A percentile compares a stretch with the other conserved stretches of the same genome.
Evolutionary conservation across 257 asterid genomes (phyloP).

Genomic region (Lantana camara): DNA sequence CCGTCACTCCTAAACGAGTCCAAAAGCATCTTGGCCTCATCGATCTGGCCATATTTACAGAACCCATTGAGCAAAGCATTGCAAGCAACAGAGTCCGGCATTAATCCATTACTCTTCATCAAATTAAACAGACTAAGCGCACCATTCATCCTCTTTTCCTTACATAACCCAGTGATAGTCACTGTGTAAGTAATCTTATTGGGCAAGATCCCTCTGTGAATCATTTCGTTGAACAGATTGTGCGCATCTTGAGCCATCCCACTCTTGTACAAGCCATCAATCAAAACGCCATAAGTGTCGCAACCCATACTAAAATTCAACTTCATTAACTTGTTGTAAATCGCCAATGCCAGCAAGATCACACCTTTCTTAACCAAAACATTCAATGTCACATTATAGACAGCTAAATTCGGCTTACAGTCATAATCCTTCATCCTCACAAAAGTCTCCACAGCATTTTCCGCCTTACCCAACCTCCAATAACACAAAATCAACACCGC

Average conservation of each 20-base stretch:
- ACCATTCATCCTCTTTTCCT: conserved; percentile 53
- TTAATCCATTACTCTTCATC: conserved; percentile 67
- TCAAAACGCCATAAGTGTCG: conserved; percentile 65
- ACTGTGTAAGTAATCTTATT: conserved; percentile 58
- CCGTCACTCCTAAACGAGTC: conserved; percentile 55
- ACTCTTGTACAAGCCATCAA: conserved; percentile 76
- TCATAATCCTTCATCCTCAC: conserved; percentile 72
- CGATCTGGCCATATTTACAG: conserved; percentile 71
- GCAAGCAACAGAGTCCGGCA: conserved; percentile 55
- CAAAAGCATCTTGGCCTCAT: conserved; percentile 52
- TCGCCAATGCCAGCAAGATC: conserved; percentile 65
- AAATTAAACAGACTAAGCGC: conserved; percentile 51
- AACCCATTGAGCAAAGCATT: conserved; percentile 80
- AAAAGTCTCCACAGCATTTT: conserved; percentile 76
- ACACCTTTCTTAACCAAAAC: conserved; percentile 57
- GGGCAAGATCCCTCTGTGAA: conserved; percentile 58
- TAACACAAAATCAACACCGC: conserved; percentile 66
- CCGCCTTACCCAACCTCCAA: conserved; percentile 62
- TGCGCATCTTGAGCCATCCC: conserved; percentile 61
- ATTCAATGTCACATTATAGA: conserved; percentile 61
- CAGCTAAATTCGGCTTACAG: conserved; percentile 64
- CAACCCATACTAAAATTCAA: conserved; percentile 44
- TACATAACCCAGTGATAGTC: conserved; percentile 76
- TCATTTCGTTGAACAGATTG: conserved; percentile 74
- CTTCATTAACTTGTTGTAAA: conserved; percentile 75